Percentiles rank a stretch among this genome's conserved stretches.
These are phyloP conservation scores for Agaricales sp. DNA, from an alignment of 1,284 basidiomycete genomes.

Conservation along the genomic window DNA sequence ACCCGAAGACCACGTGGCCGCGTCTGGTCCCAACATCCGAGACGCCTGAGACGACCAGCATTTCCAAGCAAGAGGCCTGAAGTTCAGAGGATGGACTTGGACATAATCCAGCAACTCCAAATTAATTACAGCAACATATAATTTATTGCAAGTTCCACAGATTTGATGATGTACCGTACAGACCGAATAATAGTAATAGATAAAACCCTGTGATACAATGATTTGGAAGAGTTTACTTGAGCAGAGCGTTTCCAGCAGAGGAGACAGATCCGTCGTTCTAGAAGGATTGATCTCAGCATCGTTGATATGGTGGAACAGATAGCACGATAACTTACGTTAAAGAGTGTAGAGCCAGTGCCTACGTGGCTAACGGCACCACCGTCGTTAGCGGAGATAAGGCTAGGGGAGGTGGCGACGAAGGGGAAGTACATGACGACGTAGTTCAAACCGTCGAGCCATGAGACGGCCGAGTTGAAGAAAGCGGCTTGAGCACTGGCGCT, in stretches of 20 bases:
- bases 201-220: no score
- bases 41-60: no score
- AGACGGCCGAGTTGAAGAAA: constrained; percentile 13
- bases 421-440: constrained; percentile 17
- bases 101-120: no score
- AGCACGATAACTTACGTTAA: constrained; percentile 6
- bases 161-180: no score
- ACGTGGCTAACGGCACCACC: constrained; percentile 7
- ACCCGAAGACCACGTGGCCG: no score
- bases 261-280: constrained; percentile 1
- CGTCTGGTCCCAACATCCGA: no score
- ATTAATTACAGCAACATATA: no score
- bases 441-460: constrained; percentile 12
- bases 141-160: no score
- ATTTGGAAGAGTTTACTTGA: neutral
- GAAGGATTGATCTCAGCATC: neutral
- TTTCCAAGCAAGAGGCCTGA: no score
- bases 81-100: no score
- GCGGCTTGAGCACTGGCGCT: constrained; percentile 8
- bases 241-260: neutral
- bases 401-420: constrained; percentile 15
- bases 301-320: neutral
- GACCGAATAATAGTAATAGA: no score
- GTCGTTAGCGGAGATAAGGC: constrained; percentile 12
- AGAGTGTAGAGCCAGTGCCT: constrained; percentile 14